Evolutionary conservation across 768 basidiomycete species (phyloP), one percentile per base, ranked within the genome.

Genomic region (Mycena rebaudengoi): DNA sequence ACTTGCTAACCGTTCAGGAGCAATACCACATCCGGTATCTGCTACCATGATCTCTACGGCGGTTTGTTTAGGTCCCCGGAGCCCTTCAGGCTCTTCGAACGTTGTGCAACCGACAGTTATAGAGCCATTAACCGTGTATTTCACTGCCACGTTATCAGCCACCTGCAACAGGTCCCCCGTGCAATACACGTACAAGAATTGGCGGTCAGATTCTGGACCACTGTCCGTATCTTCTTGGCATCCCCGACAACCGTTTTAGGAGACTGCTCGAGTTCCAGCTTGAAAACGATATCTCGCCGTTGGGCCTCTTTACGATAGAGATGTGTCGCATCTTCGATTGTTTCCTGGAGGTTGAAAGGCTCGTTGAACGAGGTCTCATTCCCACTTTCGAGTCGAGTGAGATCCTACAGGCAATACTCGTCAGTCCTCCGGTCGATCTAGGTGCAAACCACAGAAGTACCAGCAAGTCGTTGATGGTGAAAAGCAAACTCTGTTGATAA

Each of bases 391-490:
- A 92, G 79, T 7, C 91, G 83, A 0, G 93, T 94, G 12, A 94
- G 81, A 74, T 94, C 92, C 85, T 87, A 62, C 1, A 59, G 21
- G 18, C 0, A 54, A 32, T 6, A 14, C 37, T 59, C 21, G 63
- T 3, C 13, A n/a, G n/a, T n/a, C n/a, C n/a, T n/a, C n/a, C n/a
- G n/a, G n/a, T n/a, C n/a, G n/a, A 5, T 49, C 48, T 14, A 37
- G 29, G 44, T 23, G 20, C 8, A 23, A 3, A 25, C 35, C 21
- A 21, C 26, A 16, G 13, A 67, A 79, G 14, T 54, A 88, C 86
- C 70, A 94, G 79, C 11, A 94, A 78, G 74, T 94, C 92, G 72
- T 94, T 94, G 74, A 94, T 92, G 5, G 92, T 91, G 77, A 92
- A 94, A 4, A 94, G 76, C 21, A 94, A 76, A 60, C 87, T 87